Base-by-base conservation (phyloP, 2,329 filamentous ascomycete genomes). In the Aureobasidium leucospermi region DNA sequence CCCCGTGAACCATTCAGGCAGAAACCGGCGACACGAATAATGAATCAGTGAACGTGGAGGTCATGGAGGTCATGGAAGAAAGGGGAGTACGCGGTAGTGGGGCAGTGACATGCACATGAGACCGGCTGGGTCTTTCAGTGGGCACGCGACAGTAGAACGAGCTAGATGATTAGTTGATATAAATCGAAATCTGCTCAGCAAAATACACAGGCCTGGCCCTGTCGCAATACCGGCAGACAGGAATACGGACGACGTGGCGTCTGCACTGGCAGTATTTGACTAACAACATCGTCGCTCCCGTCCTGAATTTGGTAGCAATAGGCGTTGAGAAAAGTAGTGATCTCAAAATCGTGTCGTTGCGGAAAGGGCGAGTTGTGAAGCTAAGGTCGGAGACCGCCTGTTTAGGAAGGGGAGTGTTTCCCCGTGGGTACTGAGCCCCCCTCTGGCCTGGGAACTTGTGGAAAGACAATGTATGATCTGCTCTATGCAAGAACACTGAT, bases 111-210 rank as follows among this genome's bases (percentile, higher is more conserved):
- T 58, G 23, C 31, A 34, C 19, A 36, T 32, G 52, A 45, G 32
- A 55, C 41, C 41, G 41, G 52, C 52, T 41, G 38, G 41, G 19
- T 13, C 41, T 38, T 55, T 38, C 36, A 7, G 31, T 46, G 43
- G 43, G 43, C 55, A 58, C 55, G 55, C 55, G 55, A 58, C 55
- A 58, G 42, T 23, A 57, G 10, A 16, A 28, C 23, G 38, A 53
- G 51, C 16, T 56, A 36, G 52, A 19, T 46, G 16, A n/a, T 28
- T 38, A 38, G 32, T 15, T 23, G 47, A 38, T 7, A n/a, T 49
- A 38, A 31, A 49, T 49, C 23, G 36, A 10, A n/a, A 41, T 6
- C 7, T 29, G 36, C 23, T 36, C 36, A 39, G 8, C 7, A 15
- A 23, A n/a, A 28, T 23, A 23, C 23, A 23, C 23, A 34, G 16